A percentile compares a stretch with the other conserved stretches of the same genome.
Conservation (phyloP, 2,329 filamentous ascomycete species). For the Capronia epimyces region DNA sequence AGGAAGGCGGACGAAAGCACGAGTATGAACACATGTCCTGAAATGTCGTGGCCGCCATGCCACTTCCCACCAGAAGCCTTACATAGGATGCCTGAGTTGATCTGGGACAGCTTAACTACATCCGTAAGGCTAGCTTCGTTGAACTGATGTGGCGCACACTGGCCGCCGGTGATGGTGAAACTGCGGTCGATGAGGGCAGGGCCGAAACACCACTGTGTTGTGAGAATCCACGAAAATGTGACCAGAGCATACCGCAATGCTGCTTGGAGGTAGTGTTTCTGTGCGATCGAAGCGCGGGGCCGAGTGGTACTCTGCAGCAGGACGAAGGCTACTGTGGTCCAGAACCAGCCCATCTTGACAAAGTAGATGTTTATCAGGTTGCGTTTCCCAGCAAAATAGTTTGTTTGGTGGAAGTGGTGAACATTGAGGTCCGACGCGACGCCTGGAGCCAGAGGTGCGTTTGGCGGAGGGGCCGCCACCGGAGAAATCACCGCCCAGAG, state of each 20-base stretch:
- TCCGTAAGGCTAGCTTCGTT: conserved; percentile 15
- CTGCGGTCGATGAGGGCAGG: conserved; percentile 82
- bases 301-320: conserved; percentile 64
- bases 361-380: conserved; percentile 92
- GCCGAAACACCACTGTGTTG: conserved; percentile 97
- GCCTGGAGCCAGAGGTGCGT: conserved; percentile 28
- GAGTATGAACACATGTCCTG: conserved; percentile 88
- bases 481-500: conserved; percentile 75
- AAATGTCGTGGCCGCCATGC: conserved; percentile 94
- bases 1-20: conserved; percentile 78
- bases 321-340: conserved; percentile 72
- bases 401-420: conserved; percentile 28
- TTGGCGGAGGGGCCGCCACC: conserved; percentile 50
- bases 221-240: conserved; percentile 73
- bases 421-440: conserved; percentile 32
- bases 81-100: conserved; percentile 58
- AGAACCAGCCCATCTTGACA: conserved; percentile 92
- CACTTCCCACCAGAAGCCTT: conserved; percentile 76
- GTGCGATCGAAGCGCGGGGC: conserved; percentile 12
- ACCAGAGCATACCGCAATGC: conserved; percentile 63
- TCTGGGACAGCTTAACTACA: conserved; percentile 52
- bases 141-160: conserved; percentile 55
- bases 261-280: conserved; percentile 47
- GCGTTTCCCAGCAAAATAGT: conserved; percentile 88
- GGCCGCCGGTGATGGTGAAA: conserved; percentile 82